These are phyloP conservation scores for Saksenaea vasiformis DNA, from an alignment of 371 early-diverging fungal genomes.

Conservation along the genomic window DNA sequence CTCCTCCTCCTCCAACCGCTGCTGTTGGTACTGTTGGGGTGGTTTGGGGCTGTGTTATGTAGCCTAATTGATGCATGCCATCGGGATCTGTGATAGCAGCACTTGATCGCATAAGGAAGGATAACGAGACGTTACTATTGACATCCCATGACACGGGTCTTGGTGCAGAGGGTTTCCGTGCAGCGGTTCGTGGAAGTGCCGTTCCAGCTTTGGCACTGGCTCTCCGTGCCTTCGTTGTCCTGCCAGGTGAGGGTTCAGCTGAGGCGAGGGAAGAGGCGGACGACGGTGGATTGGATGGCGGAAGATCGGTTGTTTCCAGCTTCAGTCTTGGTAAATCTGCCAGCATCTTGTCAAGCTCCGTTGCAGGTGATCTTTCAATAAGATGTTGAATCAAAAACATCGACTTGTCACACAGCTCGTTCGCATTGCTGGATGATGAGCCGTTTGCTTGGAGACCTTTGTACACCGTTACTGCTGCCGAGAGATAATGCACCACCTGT, in stretches of 20 bases:
- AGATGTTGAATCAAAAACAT: conserved; percentile 14
- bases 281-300: neutral
- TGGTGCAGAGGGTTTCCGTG: neutral
- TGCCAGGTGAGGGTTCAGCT: neutral
- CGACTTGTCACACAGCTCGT: conserved; percentile 15
- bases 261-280: neutral
- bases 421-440: neutral
- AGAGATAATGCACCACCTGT: conserved; percentile 42
- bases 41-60: neutral
- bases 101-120: neutral
- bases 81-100: neutral
- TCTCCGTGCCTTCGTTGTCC: neutral
- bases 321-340: neutral
- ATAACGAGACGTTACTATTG: neutral
- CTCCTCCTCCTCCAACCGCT: neutral
- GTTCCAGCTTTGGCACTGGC: neutral
- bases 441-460: conserved; percentile 10
- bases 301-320: neutral
- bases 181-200: neutral
- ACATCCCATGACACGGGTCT: conserved; percentile 1
- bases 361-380: conserved; percentile 19
- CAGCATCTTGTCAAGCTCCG: conserved; percentile 12
- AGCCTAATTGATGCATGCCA: neutral
- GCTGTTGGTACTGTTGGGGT: neutral
- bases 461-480: conserved; percentile 40